Conservation (phyloP, 441 rosid species). For the Euphorbia corollata region DNA sequence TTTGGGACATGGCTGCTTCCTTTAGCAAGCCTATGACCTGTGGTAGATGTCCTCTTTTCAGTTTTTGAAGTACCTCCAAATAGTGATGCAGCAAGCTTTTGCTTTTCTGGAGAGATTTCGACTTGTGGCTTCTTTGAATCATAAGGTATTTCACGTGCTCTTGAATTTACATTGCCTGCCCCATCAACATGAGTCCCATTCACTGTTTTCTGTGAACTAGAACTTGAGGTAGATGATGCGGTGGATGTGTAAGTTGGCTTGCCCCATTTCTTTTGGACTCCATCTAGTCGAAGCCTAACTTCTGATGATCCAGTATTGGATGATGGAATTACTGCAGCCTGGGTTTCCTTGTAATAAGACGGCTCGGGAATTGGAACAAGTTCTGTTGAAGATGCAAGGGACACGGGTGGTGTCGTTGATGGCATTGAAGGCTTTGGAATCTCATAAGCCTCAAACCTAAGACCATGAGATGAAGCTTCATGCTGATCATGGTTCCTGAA, state of each 20-base stretch:
- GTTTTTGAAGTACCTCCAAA: constrained; percentile 73
- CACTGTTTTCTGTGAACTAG: constrained; percentile 43
- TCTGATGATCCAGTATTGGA: constrained; percentile 54
- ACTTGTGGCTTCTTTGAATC: constrained; percentile 56
- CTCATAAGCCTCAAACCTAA: constrained; percentile 92
- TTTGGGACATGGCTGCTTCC: constrained; percentile 36
- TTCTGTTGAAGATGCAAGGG: constrained; percentile 44
- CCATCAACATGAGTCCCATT: constrained; percentile 45
- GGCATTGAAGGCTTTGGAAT: constrained; percentile 59
- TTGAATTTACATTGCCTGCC: constrained; percentile 37
- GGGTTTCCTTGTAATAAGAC: constrained; percentile 52
- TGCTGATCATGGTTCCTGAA: constrained; percentile 53
- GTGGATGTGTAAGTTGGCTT: constrained; percentile 50
- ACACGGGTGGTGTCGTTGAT: constrained; percentile 37
- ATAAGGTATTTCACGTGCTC: constrained; percentile 39
- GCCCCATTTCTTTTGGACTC: constrained; percentile 96
- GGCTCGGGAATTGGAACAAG: constrained; percentile 76
- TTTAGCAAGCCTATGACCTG: constrained; percentile 45
- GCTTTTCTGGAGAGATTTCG: constrained; percentile 74
- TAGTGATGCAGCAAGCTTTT: constrained; percentile 94
- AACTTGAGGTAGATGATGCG: constrained; percentile 36
- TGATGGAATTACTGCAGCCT: constrained; percentile 32
- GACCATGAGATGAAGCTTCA: constrained; percentile 61
- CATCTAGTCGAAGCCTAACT: constrained; percentile 87
- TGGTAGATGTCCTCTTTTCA: constrained; percentile 52